A percentile compares a stretch with the other conserved stretches of the same genome.
Conservation (phyloP, 106 monocot genomes). For the Platanthera guangdongensis region DNA sequence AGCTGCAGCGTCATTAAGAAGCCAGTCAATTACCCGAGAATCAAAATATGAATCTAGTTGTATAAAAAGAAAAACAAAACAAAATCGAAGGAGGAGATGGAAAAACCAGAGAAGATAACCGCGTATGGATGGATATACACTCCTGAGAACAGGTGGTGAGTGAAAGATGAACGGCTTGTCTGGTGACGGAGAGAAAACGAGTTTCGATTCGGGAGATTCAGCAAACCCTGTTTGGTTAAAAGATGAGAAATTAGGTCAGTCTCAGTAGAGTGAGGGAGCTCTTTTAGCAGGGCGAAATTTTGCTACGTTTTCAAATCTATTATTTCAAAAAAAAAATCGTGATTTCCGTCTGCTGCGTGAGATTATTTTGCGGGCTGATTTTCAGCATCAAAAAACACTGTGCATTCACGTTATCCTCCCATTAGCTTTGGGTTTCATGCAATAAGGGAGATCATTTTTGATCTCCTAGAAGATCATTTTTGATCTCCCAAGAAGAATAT, state of each 20-base stretch:
- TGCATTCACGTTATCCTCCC: too few relatives aligned
- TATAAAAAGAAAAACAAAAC: background rate
- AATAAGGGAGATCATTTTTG: too few relatives aligned
- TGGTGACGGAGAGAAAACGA: background rate
- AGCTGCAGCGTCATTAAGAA: background rate
- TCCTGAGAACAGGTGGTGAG: background rate
- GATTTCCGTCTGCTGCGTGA: too few relatives aligned
- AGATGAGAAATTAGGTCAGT: background rate
- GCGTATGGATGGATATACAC: background rate
- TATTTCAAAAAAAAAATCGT: too few relatives aligned
- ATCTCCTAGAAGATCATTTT: too few relatives aligned
- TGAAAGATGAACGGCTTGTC: background rate
- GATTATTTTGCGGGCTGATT: too few relatives aligned
- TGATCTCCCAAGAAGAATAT: too few relatives aligned
- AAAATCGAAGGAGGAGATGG: background rate
- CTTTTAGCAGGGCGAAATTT: too few relatives aligned
- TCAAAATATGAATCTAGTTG: background rate
- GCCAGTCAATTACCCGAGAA: background rate
- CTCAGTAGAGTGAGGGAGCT: background rate
- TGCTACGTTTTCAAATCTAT: too few relatives aligned
- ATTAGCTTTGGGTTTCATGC: too few relatives aligned
- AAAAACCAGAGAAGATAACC: background rate
- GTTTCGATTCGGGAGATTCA: background rate
- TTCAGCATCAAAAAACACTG: too few relatives aligned
- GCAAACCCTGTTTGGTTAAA: background rate